These are phyloP conservation scores for Macaranga tanarius DNA, from an alignment of 441 rosid species.

Conservation along the genomic window DNA sequence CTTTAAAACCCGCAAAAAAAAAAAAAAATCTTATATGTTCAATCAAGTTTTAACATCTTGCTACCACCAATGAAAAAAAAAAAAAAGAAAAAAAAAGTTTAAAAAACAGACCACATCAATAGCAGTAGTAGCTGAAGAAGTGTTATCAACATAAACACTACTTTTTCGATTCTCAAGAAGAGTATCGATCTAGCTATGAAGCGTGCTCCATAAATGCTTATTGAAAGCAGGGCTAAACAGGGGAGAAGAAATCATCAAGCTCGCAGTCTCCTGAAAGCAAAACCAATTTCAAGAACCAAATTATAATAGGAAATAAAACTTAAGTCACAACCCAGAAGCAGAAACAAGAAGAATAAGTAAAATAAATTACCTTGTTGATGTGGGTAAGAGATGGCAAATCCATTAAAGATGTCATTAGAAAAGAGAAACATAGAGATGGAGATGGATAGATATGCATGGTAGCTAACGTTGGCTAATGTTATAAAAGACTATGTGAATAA, in stretches of 20 bases:
- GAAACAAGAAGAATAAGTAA: slow-evolving; percentile 1
- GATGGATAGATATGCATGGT: slow-evolving; percentile 18
- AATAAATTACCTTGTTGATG: slow-evolving; percentile 34
- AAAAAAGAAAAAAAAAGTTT: background rate
- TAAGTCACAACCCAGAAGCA: background rate
- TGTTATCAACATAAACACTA: slow-evolving; percentile 4
- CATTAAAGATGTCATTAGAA: slow-evolving; percentile 59
- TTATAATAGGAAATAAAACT: background rate
- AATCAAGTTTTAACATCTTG: background rate
- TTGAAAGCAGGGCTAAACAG: slow-evolving; percentile 44
- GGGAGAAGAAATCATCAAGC: slow-evolving; percentile 39
- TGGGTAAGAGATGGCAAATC: slow-evolving; percentile 47
- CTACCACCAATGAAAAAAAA: background rate
- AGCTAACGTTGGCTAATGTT: too few relatives aligned
- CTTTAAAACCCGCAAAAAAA: slow-evolving; percentile 16
- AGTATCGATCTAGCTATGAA: slow-evolving; percentile 37
- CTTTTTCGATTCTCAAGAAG: slow-evolving; percentile 36
- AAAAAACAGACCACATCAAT: slow-evolving; percentile 16
- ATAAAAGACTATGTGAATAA: too few relatives aligned
- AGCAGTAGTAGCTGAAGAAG: background rate
- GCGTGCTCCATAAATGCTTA: slow-evolving; percentile 49
- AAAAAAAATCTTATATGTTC: background rate
- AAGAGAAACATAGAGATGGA: slow-evolving; percentile 11
- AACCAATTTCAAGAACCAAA: background rate
- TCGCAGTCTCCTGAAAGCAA: slow-evolving; percentile 31